Percentiles rank a stretch among this genome's conserved stretches.
phyloP scores from a whole-genome alignment of 139 green algal genomes.

The Zygnema cylindricum region DNA sequence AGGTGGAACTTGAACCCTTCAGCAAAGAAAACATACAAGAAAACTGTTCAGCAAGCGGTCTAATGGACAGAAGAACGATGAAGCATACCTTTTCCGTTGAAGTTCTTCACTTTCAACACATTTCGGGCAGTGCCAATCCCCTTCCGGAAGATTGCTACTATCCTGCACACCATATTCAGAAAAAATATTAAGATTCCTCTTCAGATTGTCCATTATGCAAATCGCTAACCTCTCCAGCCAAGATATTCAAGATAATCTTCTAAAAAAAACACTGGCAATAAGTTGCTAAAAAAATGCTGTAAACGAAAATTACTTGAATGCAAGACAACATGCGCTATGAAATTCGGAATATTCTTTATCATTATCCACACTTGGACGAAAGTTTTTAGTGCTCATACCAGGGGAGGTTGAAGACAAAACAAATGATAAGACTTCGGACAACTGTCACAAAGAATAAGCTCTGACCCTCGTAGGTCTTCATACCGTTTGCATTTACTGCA shows the following conservation, averaged over 20 bases:
- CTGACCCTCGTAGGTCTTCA: background rate
- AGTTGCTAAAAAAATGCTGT: background rate
- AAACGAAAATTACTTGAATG: background rate
- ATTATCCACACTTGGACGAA: conserved; percentile 8
- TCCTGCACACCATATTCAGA: too few species aligned
- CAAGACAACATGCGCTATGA: background rate
- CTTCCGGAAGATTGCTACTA: background rate
- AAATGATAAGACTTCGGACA: conserved; percentile 38
- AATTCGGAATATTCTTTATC: background rate
- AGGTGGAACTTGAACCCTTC: too few species aligned
- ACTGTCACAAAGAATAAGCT: conserved; percentile 28
- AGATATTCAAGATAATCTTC: too few species aligned
- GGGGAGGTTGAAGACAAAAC: conserved; percentile 10
- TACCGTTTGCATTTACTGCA: conserved; percentile 10
- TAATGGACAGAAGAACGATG: background rate
- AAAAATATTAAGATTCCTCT: too few species aligned
- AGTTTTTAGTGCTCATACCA: conserved; percentile 26
- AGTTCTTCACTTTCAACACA: conserved; percentile 17
- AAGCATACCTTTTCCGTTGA: background rate
- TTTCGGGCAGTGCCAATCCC: conserved; percentile 44
- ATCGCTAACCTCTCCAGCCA: too few species aligned
- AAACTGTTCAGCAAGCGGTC: background rate
- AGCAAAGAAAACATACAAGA: too few species aligned
- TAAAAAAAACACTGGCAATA: background rate
- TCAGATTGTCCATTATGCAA: too few species aligned